These are phyloP conservation scores for Globisporangium cylindrosporum DNA, from an alignment of 352 stramenopile species.

Conservation along the genomic window DNA sequence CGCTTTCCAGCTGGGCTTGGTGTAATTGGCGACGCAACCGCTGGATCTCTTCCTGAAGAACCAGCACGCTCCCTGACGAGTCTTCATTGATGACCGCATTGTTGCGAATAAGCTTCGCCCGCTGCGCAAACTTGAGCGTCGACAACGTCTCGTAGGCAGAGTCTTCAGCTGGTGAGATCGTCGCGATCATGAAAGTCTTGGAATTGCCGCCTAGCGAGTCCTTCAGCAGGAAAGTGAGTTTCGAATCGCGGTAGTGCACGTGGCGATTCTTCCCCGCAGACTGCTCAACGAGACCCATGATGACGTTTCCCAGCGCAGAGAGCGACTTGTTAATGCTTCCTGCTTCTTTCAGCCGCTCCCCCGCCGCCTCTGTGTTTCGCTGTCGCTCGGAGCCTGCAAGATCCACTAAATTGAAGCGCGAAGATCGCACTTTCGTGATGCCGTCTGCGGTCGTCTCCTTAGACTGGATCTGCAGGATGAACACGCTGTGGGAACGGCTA, in stretches of 20 bases:
- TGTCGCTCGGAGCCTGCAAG: slow-evolving; percentile 97
- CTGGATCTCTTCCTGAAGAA: slow-evolving; percentile 75
- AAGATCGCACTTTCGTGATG: slow-evolving; percentile 69
- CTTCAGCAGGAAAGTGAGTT: slow-evolving; percentile 83
- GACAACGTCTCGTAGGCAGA: slow-evolving; percentile 84
- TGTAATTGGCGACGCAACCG: slow-evolving; percentile 57
- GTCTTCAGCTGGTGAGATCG: slow-evolving; percentile 78
- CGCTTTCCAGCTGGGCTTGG: slow-evolving; percentile 37
- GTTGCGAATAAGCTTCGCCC: slow-evolving; percentile 85
- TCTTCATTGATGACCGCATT: slow-evolving; percentile 85
- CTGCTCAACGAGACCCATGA: slow-evolving; percentile 86
- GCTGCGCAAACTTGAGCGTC: slow-evolving; percentile 83
- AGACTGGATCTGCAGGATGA: slow-evolving; percentile 77
- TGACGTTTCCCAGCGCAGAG: slow-evolving; percentile 94
- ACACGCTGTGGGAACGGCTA: slow-evolving; percentile 83
- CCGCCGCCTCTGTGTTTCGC: slow-evolving; percentile 92
- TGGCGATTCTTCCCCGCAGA: slow-evolving; percentile 77
- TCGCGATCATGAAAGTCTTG: slow-evolving; percentile 87
- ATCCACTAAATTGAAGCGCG: slow-evolving; percentile 97
- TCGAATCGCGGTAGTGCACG: slow-evolving; percentile 84
- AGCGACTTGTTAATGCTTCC: slow-evolving; percentile 97
- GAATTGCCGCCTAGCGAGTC: slow-evolving; percentile 84
- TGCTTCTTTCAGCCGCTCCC: slow-evolving; percentile 95
- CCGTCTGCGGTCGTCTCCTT: slow-evolving; percentile 55
- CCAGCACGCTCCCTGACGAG: slow-evolving; percentile 49